A percentile compares a stretch with the other conserved stretches of the same genome.
Conservation (phyloP, 805 yeast species). For the Candida ipomoeae region DNA sequence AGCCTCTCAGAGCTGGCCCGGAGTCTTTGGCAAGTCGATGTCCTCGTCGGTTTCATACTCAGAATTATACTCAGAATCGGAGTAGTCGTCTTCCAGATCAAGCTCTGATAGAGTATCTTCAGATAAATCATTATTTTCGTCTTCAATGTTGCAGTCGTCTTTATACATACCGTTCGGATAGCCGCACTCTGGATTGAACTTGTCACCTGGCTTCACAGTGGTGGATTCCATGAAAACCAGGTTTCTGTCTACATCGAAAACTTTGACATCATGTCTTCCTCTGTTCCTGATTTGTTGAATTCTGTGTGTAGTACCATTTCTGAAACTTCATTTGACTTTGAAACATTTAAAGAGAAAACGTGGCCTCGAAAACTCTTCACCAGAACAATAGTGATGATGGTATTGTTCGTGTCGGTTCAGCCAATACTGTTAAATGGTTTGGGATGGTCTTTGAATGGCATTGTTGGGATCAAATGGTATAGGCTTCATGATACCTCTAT, state of each 20-base stretch:
- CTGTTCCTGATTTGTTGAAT: too few species aligned
- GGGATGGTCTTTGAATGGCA: too few species aligned
- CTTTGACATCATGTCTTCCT: too few species aligned
- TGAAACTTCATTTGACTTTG: too few species aligned
- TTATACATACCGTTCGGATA: constrained; percentile 40
- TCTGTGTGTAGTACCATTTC: too few species aligned
- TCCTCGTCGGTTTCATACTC: background rate
- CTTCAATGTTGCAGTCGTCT: constrained; percentile 22
- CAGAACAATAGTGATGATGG: too few species aligned
- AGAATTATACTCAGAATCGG: background rate
- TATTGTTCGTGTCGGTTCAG: too few species aligned
- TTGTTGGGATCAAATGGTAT: too few species aligned
- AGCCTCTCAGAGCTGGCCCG: background rate
- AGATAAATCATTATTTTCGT: background rate
- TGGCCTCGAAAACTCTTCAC: too few species aligned
- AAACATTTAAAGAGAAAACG: too few species aligned
- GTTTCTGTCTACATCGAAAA: constrained; percentile 43
- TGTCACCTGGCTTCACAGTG: constrained; percentile 18
- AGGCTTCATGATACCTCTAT: too few species aligned
- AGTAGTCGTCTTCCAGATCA: background rate
- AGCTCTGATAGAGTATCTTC: background rate
- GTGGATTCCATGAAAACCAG: constrained; percentile 23
- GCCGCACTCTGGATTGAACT: constrained; percentile 20
- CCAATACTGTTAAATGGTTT: too few species aligned
- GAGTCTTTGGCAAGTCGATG: background rate